Evolutionary conservation across 108 stramenopile genomes (phyloP).

Genomic region (Schizochytrium sp.): DNA sequence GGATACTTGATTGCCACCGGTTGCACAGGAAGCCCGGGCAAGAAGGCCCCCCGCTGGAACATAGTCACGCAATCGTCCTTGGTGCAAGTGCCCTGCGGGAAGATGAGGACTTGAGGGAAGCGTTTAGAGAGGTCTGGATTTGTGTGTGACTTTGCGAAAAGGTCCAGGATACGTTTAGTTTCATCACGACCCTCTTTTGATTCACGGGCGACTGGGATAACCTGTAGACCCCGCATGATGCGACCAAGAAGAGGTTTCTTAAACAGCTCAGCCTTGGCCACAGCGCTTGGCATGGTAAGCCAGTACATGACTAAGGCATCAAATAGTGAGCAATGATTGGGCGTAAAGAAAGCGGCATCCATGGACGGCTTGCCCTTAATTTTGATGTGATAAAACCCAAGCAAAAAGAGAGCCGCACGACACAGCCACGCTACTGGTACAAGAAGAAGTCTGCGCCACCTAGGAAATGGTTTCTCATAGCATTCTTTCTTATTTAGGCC

Average conservation of each 20-base stretch:
- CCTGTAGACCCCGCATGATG: conserved; percentile 63
- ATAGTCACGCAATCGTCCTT: conserved; percentile 68
- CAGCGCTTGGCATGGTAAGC: conserved; percentile 64
- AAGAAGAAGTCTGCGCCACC: conserved; percentile 63
- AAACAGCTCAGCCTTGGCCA: conserved; percentile 68
- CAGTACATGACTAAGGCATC: conserved; percentile 68
- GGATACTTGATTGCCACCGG: conserved; percentile 66
- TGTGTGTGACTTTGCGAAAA: not conserved
- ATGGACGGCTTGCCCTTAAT: conserved; percentile 43
- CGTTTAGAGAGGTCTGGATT: conserved; percentile 48
- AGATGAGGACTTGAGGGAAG: conserved; percentile 70
- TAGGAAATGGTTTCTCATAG: conserved; percentile 58
- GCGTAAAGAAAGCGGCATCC: conserved; percentile 67
- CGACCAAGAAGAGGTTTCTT: conserved; percentile 64
- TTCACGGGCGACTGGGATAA: conserved; percentile 52
- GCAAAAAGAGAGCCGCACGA: conserved; percentile 57
- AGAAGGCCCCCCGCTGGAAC: conserved; percentile 71
- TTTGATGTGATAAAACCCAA: conserved; percentile 67
- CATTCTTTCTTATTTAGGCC: conserved; percentile 53
- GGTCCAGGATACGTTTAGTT: not conserved
- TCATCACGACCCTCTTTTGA: conserved; percentile 62
- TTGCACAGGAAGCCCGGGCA: conserved; percentile 68
- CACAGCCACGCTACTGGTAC: conserved; percentile 68
- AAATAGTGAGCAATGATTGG: conserved; percentile 69
- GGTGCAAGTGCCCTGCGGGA: conserved; percentile 70